These are phyloP conservation scores for Bryoglossum gracile DNA, from an alignment of 495 filamentous ascomycete species.

Conservation along the genomic window DNA sequence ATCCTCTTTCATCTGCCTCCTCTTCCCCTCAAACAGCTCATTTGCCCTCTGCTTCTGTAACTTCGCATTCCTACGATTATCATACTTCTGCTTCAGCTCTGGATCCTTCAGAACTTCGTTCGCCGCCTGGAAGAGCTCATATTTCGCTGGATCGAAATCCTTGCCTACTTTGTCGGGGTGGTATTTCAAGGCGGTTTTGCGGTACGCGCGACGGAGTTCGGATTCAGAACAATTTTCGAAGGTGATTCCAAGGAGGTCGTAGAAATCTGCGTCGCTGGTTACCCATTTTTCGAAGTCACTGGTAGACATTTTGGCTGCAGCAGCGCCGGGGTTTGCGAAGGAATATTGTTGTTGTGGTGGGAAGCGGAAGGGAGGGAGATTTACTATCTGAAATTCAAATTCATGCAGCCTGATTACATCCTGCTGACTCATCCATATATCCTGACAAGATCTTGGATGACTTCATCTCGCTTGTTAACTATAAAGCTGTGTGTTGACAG, in stretches of 20 bases:
- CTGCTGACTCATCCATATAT: no score
- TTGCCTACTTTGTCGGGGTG: conserved; percentile 78
- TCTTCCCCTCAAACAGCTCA: conserved; percentile 57
- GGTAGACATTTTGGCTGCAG: conserved; percentile 21
- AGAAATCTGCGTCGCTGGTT: conserved; percentile 68
- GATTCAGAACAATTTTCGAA: conserved; percentile 50
- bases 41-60: conserved; percentile 54
- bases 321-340: no score
- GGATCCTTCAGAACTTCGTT: conserved; percentile 65
- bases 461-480: no score
- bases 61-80: conserved; percentile 58
- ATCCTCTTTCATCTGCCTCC: conserved; percentile 70
- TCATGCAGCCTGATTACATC: no score
- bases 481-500: no score
- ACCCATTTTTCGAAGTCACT: conserved; percentile 27
- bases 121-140: conserved; percentile 65
- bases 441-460: no score
- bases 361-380: no score
- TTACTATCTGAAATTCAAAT: no score
- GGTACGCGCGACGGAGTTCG: conserved; percentile 81
- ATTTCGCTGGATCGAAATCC: conserved; percentile 57
- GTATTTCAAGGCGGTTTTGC: conserved; percentile 78
- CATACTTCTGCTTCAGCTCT: conserved; percentile 54
- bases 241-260: conserved; percentile 67
- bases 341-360: not conserved